A percentile compares a stretch with the other conserved stretches of the same genome.
phyloP scores from a whole-genome alignment of 768 basidiomycete species.

The Naematelia aurantialba region DNA sequence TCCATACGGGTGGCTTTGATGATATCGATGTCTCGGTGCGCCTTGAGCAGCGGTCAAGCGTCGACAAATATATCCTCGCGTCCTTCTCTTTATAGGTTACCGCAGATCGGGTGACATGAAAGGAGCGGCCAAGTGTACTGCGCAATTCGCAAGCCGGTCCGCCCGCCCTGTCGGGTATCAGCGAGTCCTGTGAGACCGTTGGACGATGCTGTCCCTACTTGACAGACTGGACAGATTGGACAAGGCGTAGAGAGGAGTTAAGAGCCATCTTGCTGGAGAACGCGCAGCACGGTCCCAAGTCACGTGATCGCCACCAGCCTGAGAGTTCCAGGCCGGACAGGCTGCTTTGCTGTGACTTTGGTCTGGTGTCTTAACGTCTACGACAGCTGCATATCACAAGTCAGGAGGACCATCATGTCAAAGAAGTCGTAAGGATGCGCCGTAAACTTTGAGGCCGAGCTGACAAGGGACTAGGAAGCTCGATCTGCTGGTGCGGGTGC shows the following conservation, averaged over 20 bases:
- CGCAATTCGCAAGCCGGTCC: no score
- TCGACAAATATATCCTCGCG: background rate
- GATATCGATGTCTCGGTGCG: no score
- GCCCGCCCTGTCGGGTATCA: background rate
- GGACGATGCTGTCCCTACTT: no score
- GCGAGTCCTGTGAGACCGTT: background rate
- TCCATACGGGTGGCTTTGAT: no score
- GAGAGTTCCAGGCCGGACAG: background rate
- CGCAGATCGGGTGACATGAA: background rate
- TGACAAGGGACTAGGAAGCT: conserved; percentile 58
- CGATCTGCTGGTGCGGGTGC: conserved; percentile 86
- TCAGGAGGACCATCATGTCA: conserved; percentile 19
- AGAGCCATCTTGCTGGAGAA: background rate
- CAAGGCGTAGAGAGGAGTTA: background rate
- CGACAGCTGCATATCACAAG: background rate
- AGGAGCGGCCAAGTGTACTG: background rate
- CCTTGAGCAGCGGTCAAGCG: background rate
- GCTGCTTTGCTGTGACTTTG: no score
- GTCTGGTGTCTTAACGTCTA: background rate
- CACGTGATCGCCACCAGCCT: background rate
- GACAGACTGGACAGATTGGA: no score
- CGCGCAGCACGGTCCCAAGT: background rate
- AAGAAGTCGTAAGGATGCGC: conserved; percentile 30
- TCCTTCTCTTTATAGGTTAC: background rate
- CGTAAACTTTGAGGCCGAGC: background rate